These are phyloP conservation scores for Cucurbitaria berberidis DNA, from an alignment of 2,329 filamentous ascomycete species.

Conservation along the genomic window DNA sequence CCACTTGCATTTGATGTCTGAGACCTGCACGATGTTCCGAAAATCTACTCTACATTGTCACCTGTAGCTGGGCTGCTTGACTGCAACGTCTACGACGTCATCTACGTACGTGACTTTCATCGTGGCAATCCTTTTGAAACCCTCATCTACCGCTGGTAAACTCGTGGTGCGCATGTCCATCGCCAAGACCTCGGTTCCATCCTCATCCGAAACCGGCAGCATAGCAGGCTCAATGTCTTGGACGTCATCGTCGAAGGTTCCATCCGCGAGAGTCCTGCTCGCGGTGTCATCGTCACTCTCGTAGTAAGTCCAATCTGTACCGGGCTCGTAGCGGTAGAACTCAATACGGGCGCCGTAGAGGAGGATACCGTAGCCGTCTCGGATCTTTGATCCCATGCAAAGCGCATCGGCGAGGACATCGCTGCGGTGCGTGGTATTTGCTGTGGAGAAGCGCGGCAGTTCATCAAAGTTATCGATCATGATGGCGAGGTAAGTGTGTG, in stretches of 20 bases:
- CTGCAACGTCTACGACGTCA: neutral
- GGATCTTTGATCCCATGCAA: constrained; percentile 18
- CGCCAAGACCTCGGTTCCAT: neutral
- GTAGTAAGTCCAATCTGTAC: neutral
- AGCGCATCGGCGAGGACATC: constrained; percentile 30
- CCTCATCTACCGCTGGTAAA: constrained; percentile 3
- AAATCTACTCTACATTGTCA: neutral
- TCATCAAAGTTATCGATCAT: constrained; percentile 30
- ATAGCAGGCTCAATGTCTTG: constrained; percentile 1
- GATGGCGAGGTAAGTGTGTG: constrained; percentile 30
- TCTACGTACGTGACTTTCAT: constrained; percentile 7
- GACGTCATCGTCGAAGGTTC: neutral
- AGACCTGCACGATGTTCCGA: neutral
- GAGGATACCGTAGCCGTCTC: constrained; percentile 26
- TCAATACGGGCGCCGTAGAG: constrained; percentile 34
- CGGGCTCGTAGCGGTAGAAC: constrained; percentile 28
- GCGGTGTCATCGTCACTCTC: neutral
- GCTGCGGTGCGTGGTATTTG: constrained; percentile 19
- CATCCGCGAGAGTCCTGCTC: neutral
- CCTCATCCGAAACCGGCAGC: neutral
- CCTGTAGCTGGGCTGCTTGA: neutral
- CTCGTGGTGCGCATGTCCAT: constrained; percentile 14
- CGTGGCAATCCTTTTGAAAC: constrained; percentile 4
- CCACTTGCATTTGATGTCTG: neutral
- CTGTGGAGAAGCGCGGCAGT: constrained; percentile 9